Evolutionary conservation across 2,329 filamentous ascomycete genomes (phyloP).

Genomic region (Neopestalotiopsis rosae): DNA sequence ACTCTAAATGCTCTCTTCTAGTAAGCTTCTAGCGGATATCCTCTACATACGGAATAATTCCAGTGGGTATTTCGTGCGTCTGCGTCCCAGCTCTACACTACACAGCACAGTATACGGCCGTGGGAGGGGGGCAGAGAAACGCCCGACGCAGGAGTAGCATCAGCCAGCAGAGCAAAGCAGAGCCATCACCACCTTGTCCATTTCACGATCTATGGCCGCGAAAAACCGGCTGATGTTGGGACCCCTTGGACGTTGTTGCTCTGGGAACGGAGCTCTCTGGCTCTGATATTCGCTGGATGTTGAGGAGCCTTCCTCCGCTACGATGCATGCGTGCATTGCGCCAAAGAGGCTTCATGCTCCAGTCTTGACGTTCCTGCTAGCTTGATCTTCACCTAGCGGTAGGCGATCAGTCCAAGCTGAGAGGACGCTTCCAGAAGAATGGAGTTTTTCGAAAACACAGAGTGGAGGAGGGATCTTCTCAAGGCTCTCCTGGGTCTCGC

Average conservation of each 20-base stretch:
- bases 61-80: slow-evolving; percentile 2
- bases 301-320: not conserved
- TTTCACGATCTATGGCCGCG: not conserved
- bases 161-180: not conserved
- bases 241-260: slow-evolving; percentile 1
- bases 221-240: slow-evolving; percentile 2
- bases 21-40: slow-evolving; percentile 4
- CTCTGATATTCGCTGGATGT: not conserved
- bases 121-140: not conserved
- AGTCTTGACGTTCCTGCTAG: slow-evolving; percentile 9
- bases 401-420: slow-evolving; percentile 2
- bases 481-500: slow-evolving; percentile 16
- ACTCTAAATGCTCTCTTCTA: slow-evolving; percentile 8
- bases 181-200: not conserved
- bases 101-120: not conserved
- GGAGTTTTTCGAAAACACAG: slow-evolving; percentile 4
- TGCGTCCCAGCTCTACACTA: not conserved
- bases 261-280: not conserved
- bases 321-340: slow-evolving; percentile 1
- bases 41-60: not conserved
- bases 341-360: slow-evolving; percentile 8
- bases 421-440: slow-evolving; percentile 6
- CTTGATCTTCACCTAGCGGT: slow-evolving; percentile 8
- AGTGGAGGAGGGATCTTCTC: slow-evolving; percentile 11
- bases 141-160: not conserved